Base-by-base conservation (phyloP, 2,329 filamentous ascomycete species). In the Penicillium sp. region DNA sequence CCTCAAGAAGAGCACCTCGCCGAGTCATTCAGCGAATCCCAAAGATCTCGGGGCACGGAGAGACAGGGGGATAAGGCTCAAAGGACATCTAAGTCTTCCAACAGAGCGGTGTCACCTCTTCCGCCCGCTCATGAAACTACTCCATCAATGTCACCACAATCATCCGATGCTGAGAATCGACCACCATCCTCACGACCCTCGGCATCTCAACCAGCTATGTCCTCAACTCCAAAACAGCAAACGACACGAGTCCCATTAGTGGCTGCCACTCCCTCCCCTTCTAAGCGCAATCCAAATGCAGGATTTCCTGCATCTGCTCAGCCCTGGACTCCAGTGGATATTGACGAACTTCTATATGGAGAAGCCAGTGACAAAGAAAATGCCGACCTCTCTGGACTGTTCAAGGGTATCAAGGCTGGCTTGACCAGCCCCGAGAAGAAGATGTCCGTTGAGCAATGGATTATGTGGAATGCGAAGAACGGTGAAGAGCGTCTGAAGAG, bases 361-460 rank as follows among this genome's bases (percentile, higher is more conserved):
- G 72, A 60, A 51, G 66, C 59, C 36, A 69, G 59, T 43, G 71
- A 75, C 46, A 69, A 73, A 61, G 81, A 87, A 61, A 86, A 84
- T 51, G 72, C 75, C 0, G 76, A 74, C 58, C 66, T 77, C 2
- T 76, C 77, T 16, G 73, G 75, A 9, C 75, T 85, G 23, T 70
- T 87, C 14, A 79, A 77, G 52, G 71, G 67, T 11, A 78, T 81
- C 34, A 85, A 84, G 11, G 80, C 80, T 0, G 83, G 83, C 13
- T 75, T 99, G 49, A 88, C 84, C 2, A 89, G 83, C 49, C 84
- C 87, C 0, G 94, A 97, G 77, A 92, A 89, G 78, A 80, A 83
- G 33, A 96, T 99, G 92, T 93, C 87, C 5, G 91, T 97, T 0
- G 91, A 96, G 71, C 87, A 97, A 72, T 99, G 93, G 91, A 89